Conservation (phyloP, 768 basidiomycete species). For the Macrolepiota albuminosa region DNA sequence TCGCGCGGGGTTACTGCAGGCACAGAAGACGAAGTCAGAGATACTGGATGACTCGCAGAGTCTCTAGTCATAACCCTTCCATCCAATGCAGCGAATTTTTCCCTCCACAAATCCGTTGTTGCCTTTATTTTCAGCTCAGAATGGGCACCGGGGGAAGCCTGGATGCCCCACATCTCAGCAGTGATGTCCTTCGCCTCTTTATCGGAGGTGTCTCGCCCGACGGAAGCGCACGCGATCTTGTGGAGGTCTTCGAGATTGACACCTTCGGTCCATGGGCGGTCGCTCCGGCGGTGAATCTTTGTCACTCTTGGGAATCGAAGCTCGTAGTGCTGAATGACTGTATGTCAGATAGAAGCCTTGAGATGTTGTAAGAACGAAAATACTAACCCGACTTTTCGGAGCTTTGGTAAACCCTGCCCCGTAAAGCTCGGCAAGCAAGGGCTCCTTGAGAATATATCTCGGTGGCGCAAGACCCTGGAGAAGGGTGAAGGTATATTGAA, state of each 20-base stretch:
- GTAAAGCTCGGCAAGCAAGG: constrained; percentile 67
- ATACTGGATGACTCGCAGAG: background rate
- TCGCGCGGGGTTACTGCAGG: background rate
- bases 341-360: background rate
- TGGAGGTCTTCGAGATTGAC: constrained; percentile 46
- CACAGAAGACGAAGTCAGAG: background rate
- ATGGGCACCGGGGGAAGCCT: constrained; percentile 32
- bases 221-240: constrained; percentile 45
- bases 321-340: constrained; percentile 62
- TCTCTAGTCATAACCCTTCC: constrained; percentile 5
- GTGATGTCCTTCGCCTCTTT: constrained; percentile 48
- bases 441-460: constrained; percentile 49
- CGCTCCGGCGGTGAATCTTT: constrained; percentile 57
- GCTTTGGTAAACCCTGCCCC: constrained; percentile 83
- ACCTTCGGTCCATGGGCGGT: constrained; percentile 63
- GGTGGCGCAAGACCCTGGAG: constrained; percentile 47
- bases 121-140: constrained; percentile 34
- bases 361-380: background rate
- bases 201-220: constrained; percentile 46
- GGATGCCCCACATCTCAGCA: constrained; percentile 31
- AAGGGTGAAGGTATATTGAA: constrained; percentile 56
- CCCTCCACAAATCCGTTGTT: constrained; percentile 36
- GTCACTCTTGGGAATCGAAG: constrained; percentile 78
- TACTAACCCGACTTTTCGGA: constrained; percentile 44
- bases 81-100: constrained; percentile 28